These are phyloP conservation scores for Scorias spongiosa DNA, from an alignment of 2,329 filamentous ascomycete genomes.

Conservation along the genomic window DNA sequence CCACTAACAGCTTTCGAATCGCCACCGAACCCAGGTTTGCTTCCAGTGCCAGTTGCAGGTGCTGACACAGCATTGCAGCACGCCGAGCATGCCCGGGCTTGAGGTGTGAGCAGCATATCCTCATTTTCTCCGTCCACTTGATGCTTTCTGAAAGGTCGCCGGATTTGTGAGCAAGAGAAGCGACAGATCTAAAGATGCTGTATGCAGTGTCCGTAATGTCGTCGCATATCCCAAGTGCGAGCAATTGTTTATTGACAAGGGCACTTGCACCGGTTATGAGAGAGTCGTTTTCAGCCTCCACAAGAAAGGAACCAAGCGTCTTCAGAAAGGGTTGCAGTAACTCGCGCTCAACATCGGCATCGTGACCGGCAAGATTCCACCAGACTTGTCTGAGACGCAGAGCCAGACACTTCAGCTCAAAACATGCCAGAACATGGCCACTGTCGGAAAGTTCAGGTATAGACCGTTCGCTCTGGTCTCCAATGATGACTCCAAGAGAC, in stretches of 20 bases:
- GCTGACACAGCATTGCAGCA: too few relatives aligned
- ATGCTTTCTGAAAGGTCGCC: too few relatives aligned
- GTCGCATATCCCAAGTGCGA: background rate
- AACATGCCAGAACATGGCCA: constrained; percentile 19
- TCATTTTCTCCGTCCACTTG: too few relatives aligned
- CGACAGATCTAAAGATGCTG: background rate
- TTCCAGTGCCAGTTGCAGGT: too few relatives aligned
- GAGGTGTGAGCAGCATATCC: too few relatives aligned
- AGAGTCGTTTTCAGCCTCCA: background rate
- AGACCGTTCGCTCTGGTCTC: too few relatives aligned
- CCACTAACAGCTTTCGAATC: too few relatives aligned
- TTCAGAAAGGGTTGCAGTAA: constrained; percentile 49
- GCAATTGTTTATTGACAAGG: background rate
- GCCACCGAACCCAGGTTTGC: too few relatives aligned
- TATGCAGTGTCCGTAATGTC: background rate
- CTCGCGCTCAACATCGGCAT: constrained; percentile 46
- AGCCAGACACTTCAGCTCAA: constrained; percentile 50
- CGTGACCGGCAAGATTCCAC: constrained; percentile 49
- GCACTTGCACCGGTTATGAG: background rate
- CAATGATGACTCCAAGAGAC: too few relatives aligned
- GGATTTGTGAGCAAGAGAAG: too few relatives aligned
- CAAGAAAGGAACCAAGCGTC: constrained; percentile 44
- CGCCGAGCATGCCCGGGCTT: too few relatives aligned
- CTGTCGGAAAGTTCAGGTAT: too few relatives aligned
- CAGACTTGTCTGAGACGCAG: constrained; percentile 46